Conservation (phyloP, 345 rosid genomes). For the Trapa incisa region DNA sequence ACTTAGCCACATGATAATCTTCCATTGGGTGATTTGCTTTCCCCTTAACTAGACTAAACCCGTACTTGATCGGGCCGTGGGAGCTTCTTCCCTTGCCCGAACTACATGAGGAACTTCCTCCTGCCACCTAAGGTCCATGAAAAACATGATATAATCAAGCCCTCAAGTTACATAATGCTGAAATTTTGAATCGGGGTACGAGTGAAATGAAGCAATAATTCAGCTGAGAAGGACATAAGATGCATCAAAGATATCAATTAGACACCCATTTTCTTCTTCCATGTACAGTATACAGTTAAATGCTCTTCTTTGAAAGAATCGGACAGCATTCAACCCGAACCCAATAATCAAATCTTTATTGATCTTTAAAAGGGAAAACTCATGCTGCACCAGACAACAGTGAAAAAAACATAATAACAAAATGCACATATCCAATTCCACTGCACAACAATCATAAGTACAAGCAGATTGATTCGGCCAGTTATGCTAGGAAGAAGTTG, state of each 20-base stretch:
- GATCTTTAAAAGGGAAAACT: not conserved
- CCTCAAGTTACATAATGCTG: not conserved
- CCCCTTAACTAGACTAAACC: conserved; percentile 53
- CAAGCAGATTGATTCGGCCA: not conserved
- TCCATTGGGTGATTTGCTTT: conserved; percentile 79
- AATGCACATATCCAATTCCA: not conserved
- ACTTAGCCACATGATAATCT: conserved; percentile 62
- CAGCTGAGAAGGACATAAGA: not conserved
- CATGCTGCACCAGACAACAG: not conserved
- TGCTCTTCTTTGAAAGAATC: not conserved
- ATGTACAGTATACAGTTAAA: not conserved
- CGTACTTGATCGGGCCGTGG: conserved; percentile 37
- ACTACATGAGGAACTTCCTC: conserved; percentile 35
- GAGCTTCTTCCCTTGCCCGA: conserved; percentile 54
- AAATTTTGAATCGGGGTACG: not conserved
- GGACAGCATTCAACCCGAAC: not conserved
- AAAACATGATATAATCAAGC: not conserved
- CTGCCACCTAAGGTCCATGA: conserved; percentile 24
- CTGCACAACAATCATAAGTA: not conserved
- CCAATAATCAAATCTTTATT: not conserved
- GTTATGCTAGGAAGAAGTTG: not conserved
- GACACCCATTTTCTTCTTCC: not conserved
- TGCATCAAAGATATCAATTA: not conserved
- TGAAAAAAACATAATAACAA: not conserved
- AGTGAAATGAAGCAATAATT: not conserved